A percentile compares a stretch with the other conserved stretches of the same genome.
These are phyloP conservation scores for Dipteronia dyeriana DNA, from an alignment of 345 rosid species.

Conservation along the genomic window DNA sequence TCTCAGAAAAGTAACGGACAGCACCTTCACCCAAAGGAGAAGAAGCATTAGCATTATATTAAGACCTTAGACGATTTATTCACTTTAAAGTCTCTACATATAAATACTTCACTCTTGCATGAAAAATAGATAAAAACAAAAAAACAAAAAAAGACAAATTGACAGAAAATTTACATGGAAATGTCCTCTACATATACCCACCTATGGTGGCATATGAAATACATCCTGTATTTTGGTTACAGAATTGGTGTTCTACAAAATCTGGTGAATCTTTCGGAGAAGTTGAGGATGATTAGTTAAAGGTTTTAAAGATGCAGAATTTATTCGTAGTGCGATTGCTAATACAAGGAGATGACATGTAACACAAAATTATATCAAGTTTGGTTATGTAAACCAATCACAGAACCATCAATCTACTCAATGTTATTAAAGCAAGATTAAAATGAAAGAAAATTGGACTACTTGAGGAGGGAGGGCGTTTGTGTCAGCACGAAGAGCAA, in stretches of 20 bases:
- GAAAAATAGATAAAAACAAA: too few species aligned
- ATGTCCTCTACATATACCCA: background rate
- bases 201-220: background rate
- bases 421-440: background rate
- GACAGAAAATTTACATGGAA: too few species aligned
- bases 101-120: background rate
- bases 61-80: conserved; percentile 1
- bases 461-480: conserved; percentile 36
- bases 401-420: background rate
- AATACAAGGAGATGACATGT: background rate
- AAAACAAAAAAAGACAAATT: background rate
- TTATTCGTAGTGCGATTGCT: background rate
- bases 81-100: background rate
- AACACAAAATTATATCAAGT: background rate
- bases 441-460: background rate
- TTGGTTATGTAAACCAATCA: background rate
- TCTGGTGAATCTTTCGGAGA: background rate
- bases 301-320: background rate
- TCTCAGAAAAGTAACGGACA: conserved; percentile 70
- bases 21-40: conserved; percentile 50
- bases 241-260: background rate
- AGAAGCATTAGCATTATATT: background rate
- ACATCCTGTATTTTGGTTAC: background rate
- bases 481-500: too few species aligned
- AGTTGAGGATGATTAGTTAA: background rate